These are phyloP conservation scores for Sutorius eximius DNA, from an alignment of 1,284 basidiomycete genomes.

Conservation along the genomic window DNA sequence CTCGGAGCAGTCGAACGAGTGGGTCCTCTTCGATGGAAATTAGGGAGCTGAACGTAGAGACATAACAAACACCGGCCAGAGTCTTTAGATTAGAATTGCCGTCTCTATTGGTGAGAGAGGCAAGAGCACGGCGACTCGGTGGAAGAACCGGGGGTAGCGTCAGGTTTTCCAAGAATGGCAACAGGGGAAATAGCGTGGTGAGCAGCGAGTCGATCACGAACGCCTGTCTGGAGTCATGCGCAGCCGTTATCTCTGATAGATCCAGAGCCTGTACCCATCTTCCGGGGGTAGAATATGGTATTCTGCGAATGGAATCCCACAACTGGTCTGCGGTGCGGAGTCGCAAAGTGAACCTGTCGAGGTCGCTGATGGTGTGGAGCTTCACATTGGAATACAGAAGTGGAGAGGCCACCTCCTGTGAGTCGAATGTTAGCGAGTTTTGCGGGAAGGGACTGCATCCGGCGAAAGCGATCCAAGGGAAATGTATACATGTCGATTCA, in stretches of 20 bases:
- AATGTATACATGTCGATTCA: neutral
- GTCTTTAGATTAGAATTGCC: constrained; percentile 53
- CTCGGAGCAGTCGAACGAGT: constrained; percentile 55
- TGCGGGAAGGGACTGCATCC: neutral
- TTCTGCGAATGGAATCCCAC: constrained; percentile 84
- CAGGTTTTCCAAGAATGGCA: constrained; percentile 66
- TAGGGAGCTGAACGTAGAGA: constrained; percentile 35
- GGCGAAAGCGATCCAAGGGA: constrained; percentile 1
- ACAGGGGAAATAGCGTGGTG: constrained; percentile 62
- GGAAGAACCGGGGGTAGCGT: constrained; percentile 60
- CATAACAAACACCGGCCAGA: constrained; percentile 63
- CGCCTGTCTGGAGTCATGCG: constrained; percentile 44
- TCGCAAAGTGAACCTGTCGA: constrained; percentile 57
- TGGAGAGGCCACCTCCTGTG: constrained; percentile 65
- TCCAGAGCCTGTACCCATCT: constrained; percentile 79
- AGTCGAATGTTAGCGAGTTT: constrained; percentile 17
- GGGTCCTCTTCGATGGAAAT: constrained; percentile 44
- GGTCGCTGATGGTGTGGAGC: constrained; percentile 45
- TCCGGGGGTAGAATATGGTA: constrained; percentile 80
- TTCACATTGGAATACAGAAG: constrained; percentile 63
- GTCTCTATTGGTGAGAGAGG: constrained; percentile 55
- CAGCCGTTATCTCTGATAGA: constrained; percentile 54
- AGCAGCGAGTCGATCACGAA: constrained; percentile 60
- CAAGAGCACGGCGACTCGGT: constrained; percentile 59
- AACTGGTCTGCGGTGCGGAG: constrained; percentile 65